Evolutionary conservation across 2,329 filamentous ascomycete species (phyloP).

Genomic region (Fusarium mangiferae): DNA sequence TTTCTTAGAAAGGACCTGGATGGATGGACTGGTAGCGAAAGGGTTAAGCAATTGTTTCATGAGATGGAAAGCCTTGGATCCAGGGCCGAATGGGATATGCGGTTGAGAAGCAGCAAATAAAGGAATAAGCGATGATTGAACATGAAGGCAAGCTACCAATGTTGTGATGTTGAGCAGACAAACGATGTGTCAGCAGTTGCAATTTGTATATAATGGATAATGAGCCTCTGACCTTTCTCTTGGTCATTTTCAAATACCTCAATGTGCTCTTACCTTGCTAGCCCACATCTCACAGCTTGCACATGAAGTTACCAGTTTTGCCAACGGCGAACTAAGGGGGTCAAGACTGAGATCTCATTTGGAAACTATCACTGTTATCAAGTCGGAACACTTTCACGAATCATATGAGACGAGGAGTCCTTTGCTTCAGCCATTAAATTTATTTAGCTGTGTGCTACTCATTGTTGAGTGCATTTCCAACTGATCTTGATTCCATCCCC

Average conservation of each 20-base stretch:
- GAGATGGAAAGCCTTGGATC: constrained; percentile 28
- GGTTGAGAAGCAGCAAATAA: background rate
- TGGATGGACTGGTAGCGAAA: background rate
- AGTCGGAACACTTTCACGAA: background rate
- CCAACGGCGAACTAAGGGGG: too few relatives aligned
- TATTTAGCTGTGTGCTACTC: constrained; percentile 24
- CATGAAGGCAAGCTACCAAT: background rate
- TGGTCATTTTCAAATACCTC: background rate
- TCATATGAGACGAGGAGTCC: background rate
- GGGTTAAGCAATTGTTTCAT: background rate
- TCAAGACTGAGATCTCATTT: background rate
- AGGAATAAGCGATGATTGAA: background rate
- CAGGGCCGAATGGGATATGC: background rate
- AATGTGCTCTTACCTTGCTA: background rate
- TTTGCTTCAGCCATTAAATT: constrained; percentile 15
- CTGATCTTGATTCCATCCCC: background rate
- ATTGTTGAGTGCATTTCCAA: background rate
- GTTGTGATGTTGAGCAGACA: background rate
- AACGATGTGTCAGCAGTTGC: constrained; percentile 6
- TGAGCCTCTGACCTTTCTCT: constrained; percentile 1
- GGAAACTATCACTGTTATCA: background rate
- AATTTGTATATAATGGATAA: constrained; percentile 2
- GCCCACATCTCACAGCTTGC: background rate
- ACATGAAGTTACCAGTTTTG: background rate
- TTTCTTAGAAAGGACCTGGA: constrained; percentile 8